phyloP scores from a whole-genome alignment of 2,329 filamentous ascomycete genomes.

The Ceratocystis harringtonii region DNA sequence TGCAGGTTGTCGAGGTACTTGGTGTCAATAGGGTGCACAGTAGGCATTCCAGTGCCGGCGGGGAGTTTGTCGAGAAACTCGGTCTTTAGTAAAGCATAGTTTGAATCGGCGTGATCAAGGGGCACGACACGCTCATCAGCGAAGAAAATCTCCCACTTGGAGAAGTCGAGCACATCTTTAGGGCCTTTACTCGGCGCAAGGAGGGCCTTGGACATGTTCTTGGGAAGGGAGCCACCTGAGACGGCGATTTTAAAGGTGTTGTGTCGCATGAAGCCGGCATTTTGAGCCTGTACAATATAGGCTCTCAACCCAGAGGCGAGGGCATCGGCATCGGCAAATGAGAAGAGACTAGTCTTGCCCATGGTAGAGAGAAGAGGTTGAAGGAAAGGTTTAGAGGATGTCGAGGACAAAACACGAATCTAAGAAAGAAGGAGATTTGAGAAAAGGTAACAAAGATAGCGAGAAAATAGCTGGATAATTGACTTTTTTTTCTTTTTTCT shows the following conservation, averaged over 20 bases:
- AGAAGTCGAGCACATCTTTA: slow-evolving; percentile 56
- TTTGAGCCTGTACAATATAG: slow-evolving; percentile 72
- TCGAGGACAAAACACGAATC: neutral
- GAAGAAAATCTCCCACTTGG: slow-evolving; percentile 96
- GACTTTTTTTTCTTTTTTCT: neutral
- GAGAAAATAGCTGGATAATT: neutral
- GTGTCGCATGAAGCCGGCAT: slow-evolving; percentile 65
- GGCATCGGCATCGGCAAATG: slow-evolving; percentile 53
- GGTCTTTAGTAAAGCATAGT: slow-evolving; percentile 74
- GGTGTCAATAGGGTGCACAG: slow-evolving; percentile 63
- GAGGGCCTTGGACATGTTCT: slow-evolving; percentile 72
- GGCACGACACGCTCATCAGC: slow-evolving; percentile 93
- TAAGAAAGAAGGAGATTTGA: slow-evolving; percentile 10
- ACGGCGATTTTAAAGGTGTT: slow-evolving; percentile 78
- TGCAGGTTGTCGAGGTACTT: slow-evolving; percentile 58
- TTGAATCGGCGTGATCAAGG: slow-evolving; percentile 83
- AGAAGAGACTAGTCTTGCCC: slow-evolving; percentile 58
- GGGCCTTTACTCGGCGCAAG: slow-evolving; percentile 39
- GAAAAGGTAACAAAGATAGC: neutral
- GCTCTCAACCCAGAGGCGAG: slow-evolving; percentile 65
- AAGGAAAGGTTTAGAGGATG: neutral
- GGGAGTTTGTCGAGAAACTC: slow-evolving; percentile 86
- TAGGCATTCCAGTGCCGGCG: slow-evolving; percentile 46
- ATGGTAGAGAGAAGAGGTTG: slow-evolving; percentile 26
- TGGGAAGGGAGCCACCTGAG: slow-evolving; percentile 84